Conservation (phyloP, 805 yeast genomes). For the Wickerhamomyces sydowiorum region DNA sequence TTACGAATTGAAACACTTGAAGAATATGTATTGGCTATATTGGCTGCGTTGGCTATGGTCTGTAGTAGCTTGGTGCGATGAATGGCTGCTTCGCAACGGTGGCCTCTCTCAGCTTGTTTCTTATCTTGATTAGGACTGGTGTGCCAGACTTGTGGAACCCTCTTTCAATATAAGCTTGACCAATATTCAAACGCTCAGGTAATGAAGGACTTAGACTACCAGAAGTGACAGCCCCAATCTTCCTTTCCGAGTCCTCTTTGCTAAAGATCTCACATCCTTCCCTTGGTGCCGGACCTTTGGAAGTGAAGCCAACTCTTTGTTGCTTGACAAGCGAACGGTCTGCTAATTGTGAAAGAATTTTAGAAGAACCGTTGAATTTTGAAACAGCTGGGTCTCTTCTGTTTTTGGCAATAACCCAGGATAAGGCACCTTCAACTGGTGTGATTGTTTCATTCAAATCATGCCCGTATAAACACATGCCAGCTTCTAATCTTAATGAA, state of each 20-base stretch:
- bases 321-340: constrained; percentile 52
- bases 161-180: constrained; percentile 82
- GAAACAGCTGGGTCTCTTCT: constrained; percentile 48
- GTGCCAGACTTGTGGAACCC: constrained; percentile 71
- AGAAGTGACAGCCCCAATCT: constrained; percentile 47
- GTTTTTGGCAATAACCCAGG: constrained; percentile 84
- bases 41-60: constrained; percentile 17
- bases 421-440: constrained; percentile 83
- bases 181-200: constrained; percentile 71
- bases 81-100: constrained; percentile 80
- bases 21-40: no score
- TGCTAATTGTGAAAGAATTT: constrained; percentile 63
- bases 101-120: constrained; percentile 80
- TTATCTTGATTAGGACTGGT: constrained; percentile 63
- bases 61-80: constrained; percentile 67
- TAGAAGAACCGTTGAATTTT: constrained; percentile 71
- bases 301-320: constrained; percentile 67
- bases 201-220: constrained; percentile 65
- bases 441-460: constrained; percentile 76
- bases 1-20: neutral
- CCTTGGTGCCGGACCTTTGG: constrained; percentile 90
- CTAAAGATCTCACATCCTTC: constrained; percentile 61
- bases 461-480: constrained; percentile 96
- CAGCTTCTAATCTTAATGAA: constrained; percentile 92
- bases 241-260: constrained; percentile 48